Evolutionary conservation across 192 early-diverging fungal genomes (phyloP), one percentile per base, ranked within the genome.

Genomic region (Geranomyces michiganensis): DNA sequence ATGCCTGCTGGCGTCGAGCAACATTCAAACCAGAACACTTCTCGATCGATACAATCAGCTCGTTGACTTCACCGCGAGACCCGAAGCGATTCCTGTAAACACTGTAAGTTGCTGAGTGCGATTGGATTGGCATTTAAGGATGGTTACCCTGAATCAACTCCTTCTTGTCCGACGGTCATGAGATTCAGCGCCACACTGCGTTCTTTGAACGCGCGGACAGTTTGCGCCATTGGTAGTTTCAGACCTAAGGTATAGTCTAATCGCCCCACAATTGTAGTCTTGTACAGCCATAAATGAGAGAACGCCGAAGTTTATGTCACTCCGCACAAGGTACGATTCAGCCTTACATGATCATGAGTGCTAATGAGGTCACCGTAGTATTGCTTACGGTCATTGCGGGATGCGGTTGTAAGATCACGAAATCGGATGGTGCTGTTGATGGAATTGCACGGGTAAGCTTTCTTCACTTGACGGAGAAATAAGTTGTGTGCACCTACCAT

Each of bases 181-280:
- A 32, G 26, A 26, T 41, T 55, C 44, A 86, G 64, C 0, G 85
- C 85, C 7, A 79, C 63, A 0, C 68, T 75, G 17, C 85, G 66
- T 67, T 87, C 85, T 61, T 86, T 81, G 68, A 78, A 85, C 4
- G 84, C 75, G 22, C 78, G 70, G 27, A 87, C 76, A 0, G 85
- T 73, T 65, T 83, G 81, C 14, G 78, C 63, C 79, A 87, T 87
- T 12, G 86, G 83, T n/a, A 87, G 21, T 3, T 51, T 51, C 2
- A 78, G 74, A 14, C 73, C 15, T 19, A 87, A 48, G 3, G 79
- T 75, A 71, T 85, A 87, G 51, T 87, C 80, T 10, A 87, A 19
- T 48, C 79, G 78, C 5, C 85, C 85, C n/a, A 87, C 48, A n/a
- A 86, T 49, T 19, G 79, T 80, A 44, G 66, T 74, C 59, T 74